Evolutionary conservation across 2,329 filamentous ascomycete genomes (phyloP).

Genomic region (Fusarium scirpi): DNA sequence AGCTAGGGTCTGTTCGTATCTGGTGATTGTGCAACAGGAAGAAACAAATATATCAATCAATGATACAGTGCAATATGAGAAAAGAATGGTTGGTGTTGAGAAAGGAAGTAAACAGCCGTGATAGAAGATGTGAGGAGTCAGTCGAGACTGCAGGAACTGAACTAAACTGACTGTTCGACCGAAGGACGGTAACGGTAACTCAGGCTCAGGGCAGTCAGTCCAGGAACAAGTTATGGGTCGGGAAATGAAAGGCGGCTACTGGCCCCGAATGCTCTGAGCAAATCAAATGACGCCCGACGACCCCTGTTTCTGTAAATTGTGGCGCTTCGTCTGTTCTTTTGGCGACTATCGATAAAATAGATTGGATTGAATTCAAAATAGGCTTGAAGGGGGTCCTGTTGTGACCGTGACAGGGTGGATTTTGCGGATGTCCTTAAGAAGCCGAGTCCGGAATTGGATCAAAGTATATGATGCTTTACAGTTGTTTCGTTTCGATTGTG

Average conservation of each 20-base stretch:
- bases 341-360: conserved; percentile 13
- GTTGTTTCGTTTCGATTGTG: conserved; percentile 42
- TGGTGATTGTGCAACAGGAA: conserved; percentile 11
- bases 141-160: conserved; percentile 15
- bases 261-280: conserved; percentile 20
- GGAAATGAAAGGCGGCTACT: conserved; percentile 44
- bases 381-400: conserved; percentile 12
- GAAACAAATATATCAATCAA: conserved; percentile 25
- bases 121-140: conserved; percentile 9
- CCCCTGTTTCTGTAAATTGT: conserved; percentile 22
- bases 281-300: conserved; percentile 18
- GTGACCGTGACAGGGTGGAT: conserved; percentile 31
- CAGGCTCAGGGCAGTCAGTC: not conserved
- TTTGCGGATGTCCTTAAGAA: conserved; percentile 16
- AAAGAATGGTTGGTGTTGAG: conserved; percentile 1
- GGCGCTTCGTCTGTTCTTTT: conserved; percentile 33
- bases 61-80: not conserved
- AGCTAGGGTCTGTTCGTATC: conserved; percentile 33
- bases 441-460: conserved; percentile 34
- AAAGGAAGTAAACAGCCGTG: conserved; percentile 4
- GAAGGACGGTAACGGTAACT: not conserved
- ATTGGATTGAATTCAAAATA: conserved; percentile 10
- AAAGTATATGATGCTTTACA: not conserved
- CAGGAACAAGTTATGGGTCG: conserved; percentile 6
- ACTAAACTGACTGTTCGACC: not conserved